Evolutionary conservation across 306 rosid species (phyloP).

Genomic region (Myrica gale): DNA sequence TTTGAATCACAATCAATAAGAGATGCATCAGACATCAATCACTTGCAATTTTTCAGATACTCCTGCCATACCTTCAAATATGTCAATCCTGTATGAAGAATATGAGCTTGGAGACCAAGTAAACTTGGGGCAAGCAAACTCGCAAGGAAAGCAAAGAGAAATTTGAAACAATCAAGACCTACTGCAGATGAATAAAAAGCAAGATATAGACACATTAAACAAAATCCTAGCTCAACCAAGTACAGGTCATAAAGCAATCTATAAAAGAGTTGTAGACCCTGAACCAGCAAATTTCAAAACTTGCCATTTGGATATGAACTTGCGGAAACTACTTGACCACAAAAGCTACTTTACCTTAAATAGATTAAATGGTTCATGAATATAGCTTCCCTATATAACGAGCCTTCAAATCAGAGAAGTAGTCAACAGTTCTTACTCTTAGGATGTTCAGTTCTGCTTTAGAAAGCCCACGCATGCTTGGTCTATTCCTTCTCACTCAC

Average conservation of each 20-base stretch:
- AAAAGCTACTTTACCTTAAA: too few species aligned
- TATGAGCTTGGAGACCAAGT: neutral
- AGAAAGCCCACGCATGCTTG: too few species aligned
- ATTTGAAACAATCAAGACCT: neutral
- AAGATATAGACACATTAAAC: too few species aligned
- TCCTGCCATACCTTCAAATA: neutral
- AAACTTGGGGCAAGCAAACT: neutral
- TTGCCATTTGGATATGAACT: neutral
- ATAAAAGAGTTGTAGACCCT: neutral
- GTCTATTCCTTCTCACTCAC: too few species aligned
- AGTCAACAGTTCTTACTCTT: too few species aligned
- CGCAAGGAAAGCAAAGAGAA: neutral
- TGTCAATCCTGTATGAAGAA: neutral
- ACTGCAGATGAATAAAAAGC: too few species aligned
- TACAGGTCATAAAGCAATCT: too few species aligned
- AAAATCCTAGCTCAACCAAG: too few species aligned
- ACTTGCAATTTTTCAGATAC: neutral
- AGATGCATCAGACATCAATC: neutral
- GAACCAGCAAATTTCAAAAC: too few species aligned
- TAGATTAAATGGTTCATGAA: neutral
- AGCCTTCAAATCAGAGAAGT: neutral
- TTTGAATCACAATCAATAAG: neutral
- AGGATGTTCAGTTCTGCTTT: neutral
- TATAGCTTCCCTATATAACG: too few species aligned
- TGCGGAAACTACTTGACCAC: neutral